Evolutionary conservation across 257 asterid genomes (phyloP).

Genomic region (Prunella vulgaris): DNA sequence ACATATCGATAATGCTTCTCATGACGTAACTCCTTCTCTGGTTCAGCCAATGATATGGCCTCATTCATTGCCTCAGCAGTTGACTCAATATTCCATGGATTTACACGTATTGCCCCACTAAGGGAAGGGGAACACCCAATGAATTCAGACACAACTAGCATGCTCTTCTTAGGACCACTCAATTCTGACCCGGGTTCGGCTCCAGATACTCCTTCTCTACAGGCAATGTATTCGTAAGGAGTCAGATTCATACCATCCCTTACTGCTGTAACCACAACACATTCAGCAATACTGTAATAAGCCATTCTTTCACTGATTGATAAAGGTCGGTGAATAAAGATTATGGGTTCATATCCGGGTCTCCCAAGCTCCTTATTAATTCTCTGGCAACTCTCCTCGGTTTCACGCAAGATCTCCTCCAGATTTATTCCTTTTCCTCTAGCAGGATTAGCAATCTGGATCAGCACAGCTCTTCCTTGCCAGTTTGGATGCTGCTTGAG

Average conservation of each 20-base stretch:
- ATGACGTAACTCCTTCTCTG: conserved; percentile 73
- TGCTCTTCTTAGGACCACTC: conserved; percentile 73
- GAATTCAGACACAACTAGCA: conserved; percentile 90
- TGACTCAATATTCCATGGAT: conserved; percentile 88
- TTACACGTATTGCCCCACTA: conserved; percentile 90
- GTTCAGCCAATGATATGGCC: conserved; percentile 73
- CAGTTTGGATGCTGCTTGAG: conserved; percentile 74
- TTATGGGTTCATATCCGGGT: conserved; percentile 75
- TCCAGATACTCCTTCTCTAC: conserved; percentile 73
- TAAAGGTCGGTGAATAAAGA: conserved; percentile 50
- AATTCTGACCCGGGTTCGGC: conserved; percentile 43
- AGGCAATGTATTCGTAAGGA: conserved; percentile 83
- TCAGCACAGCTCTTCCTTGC: conserved; percentile 83
- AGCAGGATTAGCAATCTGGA: conserved; percentile 79
- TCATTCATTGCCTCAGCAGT: conserved; percentile 86
- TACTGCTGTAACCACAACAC: conserved; percentile 90
- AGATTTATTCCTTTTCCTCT: conserved; percentile 75
- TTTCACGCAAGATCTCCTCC: conserved; percentile 65
- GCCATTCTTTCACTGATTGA: conserved; percentile 81
- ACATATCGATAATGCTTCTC: conserved; percentile 88
- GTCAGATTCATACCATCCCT: conserved; percentile 93
- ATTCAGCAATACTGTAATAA: conserved; percentile 81
- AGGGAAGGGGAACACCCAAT: conserved; percentile 92
- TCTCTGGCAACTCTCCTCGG: conserved; percentile 63
- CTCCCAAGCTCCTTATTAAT: conserved; percentile 63